Percentiles rank a stretch among this genome's conserved stretches.
These are phyloP conservation scores for Lasiosphaeria hispida DNA, from an alignment of 495 filamentous ascomycete species.

Conservation along the genomic window DNA sequence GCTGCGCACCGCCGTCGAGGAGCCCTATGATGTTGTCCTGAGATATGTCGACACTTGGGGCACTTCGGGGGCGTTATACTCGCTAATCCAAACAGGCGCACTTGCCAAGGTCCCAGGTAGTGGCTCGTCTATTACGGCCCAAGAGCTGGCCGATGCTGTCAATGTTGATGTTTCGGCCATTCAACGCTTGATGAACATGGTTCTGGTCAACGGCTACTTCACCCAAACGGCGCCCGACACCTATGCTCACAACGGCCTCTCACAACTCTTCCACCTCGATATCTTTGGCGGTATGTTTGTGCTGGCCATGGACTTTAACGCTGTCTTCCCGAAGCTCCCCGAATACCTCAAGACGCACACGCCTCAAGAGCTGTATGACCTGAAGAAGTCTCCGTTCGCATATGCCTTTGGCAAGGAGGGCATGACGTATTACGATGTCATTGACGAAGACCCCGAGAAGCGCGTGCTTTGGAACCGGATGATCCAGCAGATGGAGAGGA, in stretches of 20 bases:
- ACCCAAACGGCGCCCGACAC: constrained; percentile 21
- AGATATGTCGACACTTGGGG: constrained; percentile 19
- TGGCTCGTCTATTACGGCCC: constrained; percentile 21
- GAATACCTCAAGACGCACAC: constrained; percentile 32
- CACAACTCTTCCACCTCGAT: constrained; percentile 10
- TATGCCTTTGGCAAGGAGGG: constrained; percentile 30
- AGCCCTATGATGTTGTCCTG: constrained; percentile 24
- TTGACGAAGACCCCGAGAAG: constrained; percentile 16
- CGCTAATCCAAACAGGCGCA: constrained; percentile 22
- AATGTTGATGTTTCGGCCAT: constrained; percentile 28
- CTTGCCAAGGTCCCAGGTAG: constrained; percentile 25
- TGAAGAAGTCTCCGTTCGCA: constrained; percentile 31
- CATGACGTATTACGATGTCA: constrained; percentile 30
- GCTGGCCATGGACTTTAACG: constrained; percentile 23
- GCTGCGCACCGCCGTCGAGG: constrained; percentile 21
- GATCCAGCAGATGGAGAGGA: constrained; percentile 28
- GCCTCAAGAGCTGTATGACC: constrained; percentile 28
- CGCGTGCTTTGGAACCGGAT: constrained; percentile 18
- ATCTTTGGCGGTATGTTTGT: constrained; percentile 20
- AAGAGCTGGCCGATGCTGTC: constrained; percentile 23
- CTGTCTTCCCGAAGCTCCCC: constrained; percentile 17
- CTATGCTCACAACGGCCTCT: constrained; percentile 28
- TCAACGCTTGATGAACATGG: constrained; percentile 25
- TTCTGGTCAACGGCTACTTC: constrained; percentile 26
- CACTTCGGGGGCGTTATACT: constrained; percentile 19